Conservation (phyloP, 75 land plant genomes). For the Cupressus sempervirens region DNA sequence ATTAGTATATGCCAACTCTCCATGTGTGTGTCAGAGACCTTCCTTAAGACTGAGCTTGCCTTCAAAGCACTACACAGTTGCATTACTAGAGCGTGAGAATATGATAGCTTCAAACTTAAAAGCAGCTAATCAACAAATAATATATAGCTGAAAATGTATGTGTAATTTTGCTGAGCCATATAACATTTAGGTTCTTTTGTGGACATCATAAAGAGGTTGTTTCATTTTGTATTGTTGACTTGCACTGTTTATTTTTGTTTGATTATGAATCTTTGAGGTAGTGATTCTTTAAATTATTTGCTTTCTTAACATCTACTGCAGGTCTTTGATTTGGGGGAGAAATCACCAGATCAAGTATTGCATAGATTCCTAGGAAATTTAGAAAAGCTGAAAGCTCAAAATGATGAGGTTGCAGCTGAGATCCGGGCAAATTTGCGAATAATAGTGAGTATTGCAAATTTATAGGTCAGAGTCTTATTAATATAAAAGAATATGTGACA, state of each 20-base stretch:
- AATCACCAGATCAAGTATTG: constrained; percentile 71
- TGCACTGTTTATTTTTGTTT: neutral
- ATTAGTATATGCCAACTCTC: neutral
- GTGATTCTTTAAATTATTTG: neutral
- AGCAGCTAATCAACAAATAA: neutral
- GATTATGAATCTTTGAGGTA: neutral
- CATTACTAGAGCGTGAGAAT: no score
- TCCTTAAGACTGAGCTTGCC: no score
- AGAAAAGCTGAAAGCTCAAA: constrained; percentile 53
- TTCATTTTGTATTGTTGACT: neutral
- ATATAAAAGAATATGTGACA: neutral
- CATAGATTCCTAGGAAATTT: constrained; percentile 43
- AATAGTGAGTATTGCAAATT: constrained; percentile 51
- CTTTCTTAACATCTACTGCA: constrained; percentile 15
- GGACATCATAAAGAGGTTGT: neutral
- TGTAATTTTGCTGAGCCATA: neutral
- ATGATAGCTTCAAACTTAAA: neutral
- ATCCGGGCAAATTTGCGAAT: constrained; percentile 56
- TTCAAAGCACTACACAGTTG: no score
- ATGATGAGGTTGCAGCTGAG: constrained; percentile 48
- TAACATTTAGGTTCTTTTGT: neutral
- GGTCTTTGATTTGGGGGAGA: constrained; percentile 81
- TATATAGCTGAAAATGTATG: neutral
- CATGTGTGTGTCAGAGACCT: neutral
- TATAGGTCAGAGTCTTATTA: neutral